Conservation (phyloP, 1,139 yeast genomes). For the Suhomyces atakaporum region DNA sequence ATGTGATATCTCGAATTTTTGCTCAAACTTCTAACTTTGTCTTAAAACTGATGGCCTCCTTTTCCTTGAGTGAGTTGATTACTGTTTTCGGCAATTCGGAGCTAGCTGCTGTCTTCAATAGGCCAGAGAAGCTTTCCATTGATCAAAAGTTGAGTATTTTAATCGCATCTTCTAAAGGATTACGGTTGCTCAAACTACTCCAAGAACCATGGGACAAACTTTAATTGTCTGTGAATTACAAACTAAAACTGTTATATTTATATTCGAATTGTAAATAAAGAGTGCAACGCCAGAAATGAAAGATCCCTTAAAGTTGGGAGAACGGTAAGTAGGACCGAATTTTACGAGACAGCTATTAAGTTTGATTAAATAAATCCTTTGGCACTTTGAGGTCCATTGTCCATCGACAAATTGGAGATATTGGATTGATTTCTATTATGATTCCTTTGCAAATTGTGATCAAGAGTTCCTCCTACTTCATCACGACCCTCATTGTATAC, state of each 20-base stretch:
- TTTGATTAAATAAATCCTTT: constrained; percentile 28
- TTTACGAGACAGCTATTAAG: background rate
- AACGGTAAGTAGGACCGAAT: too few relatives aligned
- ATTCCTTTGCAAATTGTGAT: constrained; percentile 3
- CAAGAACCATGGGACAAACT: constrained; percentile 13
- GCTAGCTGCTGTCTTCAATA: too few relatives aligned
- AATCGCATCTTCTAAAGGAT: constrained; percentile 16
- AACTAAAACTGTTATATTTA: too few relatives aligned
- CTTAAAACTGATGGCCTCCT: constrained; percentile 30
- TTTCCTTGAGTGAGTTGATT: constrained; percentile 21
- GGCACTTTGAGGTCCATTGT: constrained; percentile 33
- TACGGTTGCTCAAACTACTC: constrained; percentile 12
- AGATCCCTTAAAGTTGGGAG: too few relatives aligned
- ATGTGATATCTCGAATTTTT: constrained; percentile 33
- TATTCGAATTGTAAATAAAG: constrained; percentile 2
- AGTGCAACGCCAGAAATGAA: constrained; percentile 9
- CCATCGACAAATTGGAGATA: constrained; percentile 28
- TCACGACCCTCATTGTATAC: constrained; percentile 6
- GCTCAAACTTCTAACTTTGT: constrained; percentile 33
- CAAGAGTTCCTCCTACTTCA: background rate
- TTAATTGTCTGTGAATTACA: too few relatives aligned
- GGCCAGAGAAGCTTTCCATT: too few relatives aligned
- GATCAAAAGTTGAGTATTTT: constrained; percentile 28
- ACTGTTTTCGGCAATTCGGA: constrained; percentile 11
- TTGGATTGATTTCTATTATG: constrained; percentile 35